A percentile compares a stretch with the other conserved stretches of the same genome.
These are phyloP conservation scores for Russula vinacea DNA, from an alignment of 768 basidiomycete species.

Conservation along the genomic window DNA sequence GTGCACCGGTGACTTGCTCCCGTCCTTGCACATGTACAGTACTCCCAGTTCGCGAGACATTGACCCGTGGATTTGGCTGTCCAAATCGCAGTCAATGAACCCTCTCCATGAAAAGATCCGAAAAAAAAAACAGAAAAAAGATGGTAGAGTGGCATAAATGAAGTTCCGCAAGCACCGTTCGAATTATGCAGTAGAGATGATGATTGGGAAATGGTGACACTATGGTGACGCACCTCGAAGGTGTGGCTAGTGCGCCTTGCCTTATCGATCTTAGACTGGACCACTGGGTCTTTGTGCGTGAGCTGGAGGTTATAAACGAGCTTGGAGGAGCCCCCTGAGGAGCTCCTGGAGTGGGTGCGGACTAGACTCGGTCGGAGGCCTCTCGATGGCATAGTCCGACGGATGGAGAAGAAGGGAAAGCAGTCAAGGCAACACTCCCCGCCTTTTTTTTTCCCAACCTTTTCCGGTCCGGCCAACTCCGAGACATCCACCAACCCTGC, in stretches of 20 bases:
- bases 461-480: constrained; percentile 10
- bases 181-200: neutral
- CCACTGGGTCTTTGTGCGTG: constrained; percentile 58
- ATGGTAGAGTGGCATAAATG: neutral
- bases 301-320: constrained; percentile 60
- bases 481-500: constrained; percentile 4
- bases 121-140: neutral
- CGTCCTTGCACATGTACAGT: constrained; percentile 24
- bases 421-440: neutral
- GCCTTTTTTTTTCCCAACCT: constrained; percentile 1
- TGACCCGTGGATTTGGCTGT: constrained; percentile 19
- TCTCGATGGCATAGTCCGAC: constrained; percentile 47
- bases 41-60: constrained; percentile 21
- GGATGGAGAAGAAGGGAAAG: constrained; percentile 3
- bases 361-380: constrained; percentile 47
- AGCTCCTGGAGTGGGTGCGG: constrained; percentile 62
- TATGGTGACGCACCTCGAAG: constrained; percentile 45
- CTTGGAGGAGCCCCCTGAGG: constrained; percentile 54
- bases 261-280: constrained; percentile 49
- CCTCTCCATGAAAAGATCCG: neutral
- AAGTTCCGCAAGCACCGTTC: neutral
- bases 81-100: neutral
- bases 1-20: constrained; percentile 24
- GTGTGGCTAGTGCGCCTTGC: constrained; percentile 45
- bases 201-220: constrained; percentile 30